Conservation (phyloP, 2,329 filamentous ascomycete genomes). For the Colletotrichum graminicola region DNA sequence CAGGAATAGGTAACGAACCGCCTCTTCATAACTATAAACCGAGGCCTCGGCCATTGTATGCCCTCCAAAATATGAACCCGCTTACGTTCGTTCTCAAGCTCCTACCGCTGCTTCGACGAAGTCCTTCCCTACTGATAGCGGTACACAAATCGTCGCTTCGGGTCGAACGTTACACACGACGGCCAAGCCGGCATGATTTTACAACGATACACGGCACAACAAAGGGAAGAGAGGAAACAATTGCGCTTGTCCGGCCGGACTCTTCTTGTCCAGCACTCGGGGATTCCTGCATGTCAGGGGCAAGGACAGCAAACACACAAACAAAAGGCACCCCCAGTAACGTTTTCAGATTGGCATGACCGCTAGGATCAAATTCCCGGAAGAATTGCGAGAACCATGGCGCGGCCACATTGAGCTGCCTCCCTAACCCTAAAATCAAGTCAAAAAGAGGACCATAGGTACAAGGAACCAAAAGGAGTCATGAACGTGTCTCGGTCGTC, state of each 20-base stretch:
- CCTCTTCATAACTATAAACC: neutral
- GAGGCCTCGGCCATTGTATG: neutral
- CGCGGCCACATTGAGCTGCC: constrained; percentile 30
- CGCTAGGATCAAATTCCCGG: neutral
- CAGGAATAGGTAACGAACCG: neutral
- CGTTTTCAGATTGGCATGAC: neutral
- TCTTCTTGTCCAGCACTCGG: neutral
- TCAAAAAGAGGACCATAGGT: constrained; percentile 31
- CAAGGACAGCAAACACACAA: constrained; percentile 4
- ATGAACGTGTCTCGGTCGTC: neutral
- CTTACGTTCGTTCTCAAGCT: no score
- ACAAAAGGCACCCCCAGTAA: neutral
- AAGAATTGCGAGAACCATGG: constrained; percentile 4
- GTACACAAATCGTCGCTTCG: neutral
- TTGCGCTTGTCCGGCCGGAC: neutral
- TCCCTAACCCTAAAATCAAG: constrained; percentile 39
- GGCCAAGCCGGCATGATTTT: neutral
- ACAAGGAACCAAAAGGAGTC: constrained; percentile 24
- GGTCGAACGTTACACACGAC: neutral
- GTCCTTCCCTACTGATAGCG: neutral
- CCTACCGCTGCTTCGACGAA: neutral
- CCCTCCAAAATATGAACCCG: neutral
- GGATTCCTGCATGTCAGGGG: neutral
- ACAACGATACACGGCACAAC: neutral
- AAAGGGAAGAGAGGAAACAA: neutral